These are phyloP conservation scores for Citrus glauca DNA, from an alignment of 345 rosid genomes.

Conservation along the genomic window DNA sequence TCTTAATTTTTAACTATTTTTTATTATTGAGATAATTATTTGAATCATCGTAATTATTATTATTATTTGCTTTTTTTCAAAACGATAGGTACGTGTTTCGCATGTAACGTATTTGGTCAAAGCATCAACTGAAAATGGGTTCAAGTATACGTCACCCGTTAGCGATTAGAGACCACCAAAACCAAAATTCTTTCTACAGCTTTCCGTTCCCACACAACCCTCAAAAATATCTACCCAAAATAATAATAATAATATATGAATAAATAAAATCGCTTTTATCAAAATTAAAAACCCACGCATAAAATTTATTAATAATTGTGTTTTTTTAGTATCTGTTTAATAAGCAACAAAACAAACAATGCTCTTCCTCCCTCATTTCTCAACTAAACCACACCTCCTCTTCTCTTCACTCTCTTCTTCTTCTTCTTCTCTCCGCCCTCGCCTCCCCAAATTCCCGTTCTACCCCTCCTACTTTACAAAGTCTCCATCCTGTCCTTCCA, in stretches of 20 bases:
- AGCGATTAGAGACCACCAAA: neutral
- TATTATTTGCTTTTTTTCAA: too few relatives aligned
- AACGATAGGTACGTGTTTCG: neutral
- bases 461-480: slow-evolving; percentile 27
- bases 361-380: slow-evolving; percentile 14
- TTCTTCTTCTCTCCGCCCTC: slow-evolving; percentile 1
- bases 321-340: neutral
- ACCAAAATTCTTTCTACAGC: too few relatives aligned
- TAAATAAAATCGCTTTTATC: neutral
- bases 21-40: too few relatives aligned
- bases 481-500: slow-evolving; percentile 15
- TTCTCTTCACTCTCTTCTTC: slow-evolving; percentile 22
- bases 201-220: neutral
- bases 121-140: neutral
- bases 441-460: slow-evolving; percentile 17
- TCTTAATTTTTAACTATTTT: too few relatives aligned
- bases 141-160: neutral
- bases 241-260: neutral
- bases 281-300: neutral
- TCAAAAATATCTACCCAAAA: neutral
- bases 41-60: too few relatives aligned
- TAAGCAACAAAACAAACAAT: neutral
- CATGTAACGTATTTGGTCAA: neutral
- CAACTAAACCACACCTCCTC: slow-evolving; percentile 20
- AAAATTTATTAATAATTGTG: neutral